These are phyloP conservation scores for Cicer pinnatifidum DNA, from an alignment of 306 rosid genomes.

Conservation along the genomic window DNA sequence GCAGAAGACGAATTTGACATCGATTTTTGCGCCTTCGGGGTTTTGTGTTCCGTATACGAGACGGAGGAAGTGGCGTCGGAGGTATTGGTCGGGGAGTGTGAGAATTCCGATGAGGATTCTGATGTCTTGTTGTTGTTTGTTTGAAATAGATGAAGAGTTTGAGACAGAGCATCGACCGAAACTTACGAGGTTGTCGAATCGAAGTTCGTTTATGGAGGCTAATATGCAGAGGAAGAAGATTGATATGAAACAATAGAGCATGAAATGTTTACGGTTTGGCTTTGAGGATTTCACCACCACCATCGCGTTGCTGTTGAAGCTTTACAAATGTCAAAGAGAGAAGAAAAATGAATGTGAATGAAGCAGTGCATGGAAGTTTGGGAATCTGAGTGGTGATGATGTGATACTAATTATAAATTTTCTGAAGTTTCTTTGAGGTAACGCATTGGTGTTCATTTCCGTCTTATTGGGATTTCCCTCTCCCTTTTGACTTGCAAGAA, in stretches of 20 bases:
- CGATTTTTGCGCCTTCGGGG: conserved; percentile 58
- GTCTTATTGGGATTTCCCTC: conserved; percentile 52
- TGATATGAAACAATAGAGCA: conserved; percentile 56
- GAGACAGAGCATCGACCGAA: conserved; percentile 52
- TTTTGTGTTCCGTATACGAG: conserved; percentile 79
- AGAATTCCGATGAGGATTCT: conserved; percentile 80
- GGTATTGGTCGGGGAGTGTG: conserved; percentile 93
- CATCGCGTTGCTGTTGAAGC: conserved; percentile 14
- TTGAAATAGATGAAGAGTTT: conserved; percentile 36
- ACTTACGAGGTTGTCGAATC: conserved; percentile 51
- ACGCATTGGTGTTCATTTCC: conserved; percentile 58
- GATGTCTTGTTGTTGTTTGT: conserved; percentile 44
- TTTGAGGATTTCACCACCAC: conserved; percentile 45
- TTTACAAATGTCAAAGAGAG: neutral
- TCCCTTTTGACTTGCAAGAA: conserved; percentile 52
- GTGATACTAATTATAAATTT: conserved; percentile 40
- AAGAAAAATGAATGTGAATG: neutral
- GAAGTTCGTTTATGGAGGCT: conserved; percentile 73
- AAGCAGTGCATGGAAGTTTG: neutral
- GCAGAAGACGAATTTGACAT: conserved; percentile 87
- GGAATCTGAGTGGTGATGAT: neutral
- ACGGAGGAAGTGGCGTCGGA: conserved; percentile 90
- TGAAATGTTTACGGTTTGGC: conserved; percentile 53
- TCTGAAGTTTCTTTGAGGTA: conserved; percentile 51
- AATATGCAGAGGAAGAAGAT: conserved; percentile 69